Conservation (phyloP, 805 yeast genomes). For the Spathaspora girioi region DNA sequence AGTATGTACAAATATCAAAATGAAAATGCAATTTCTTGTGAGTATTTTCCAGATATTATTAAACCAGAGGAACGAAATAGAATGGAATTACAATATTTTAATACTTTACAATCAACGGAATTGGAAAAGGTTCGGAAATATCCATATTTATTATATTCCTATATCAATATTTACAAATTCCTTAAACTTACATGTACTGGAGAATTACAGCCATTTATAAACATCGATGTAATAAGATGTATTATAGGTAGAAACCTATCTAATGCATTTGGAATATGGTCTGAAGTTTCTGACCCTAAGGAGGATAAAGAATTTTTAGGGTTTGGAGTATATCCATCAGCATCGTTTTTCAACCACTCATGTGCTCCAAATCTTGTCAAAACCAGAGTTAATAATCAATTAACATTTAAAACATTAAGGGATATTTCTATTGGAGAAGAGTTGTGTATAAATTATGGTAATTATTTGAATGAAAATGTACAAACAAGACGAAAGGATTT, state of each 20-base stretch:
- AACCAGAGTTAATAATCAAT: conserved; percentile 31
- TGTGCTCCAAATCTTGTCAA: conserved; percentile 56
- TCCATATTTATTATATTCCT: conserved; percentile 47
- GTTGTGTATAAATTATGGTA: conserved; percentile 61
- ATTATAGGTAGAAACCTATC: conserved; percentile 60
- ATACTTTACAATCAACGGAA: conserved; percentile 51
- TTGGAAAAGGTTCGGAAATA: conserved; percentile 39
- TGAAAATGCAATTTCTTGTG: not conserved
- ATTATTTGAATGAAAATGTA: conserved; percentile 38
- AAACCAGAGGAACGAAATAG: conserved; percentile 1
- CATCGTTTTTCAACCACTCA: conserved; percentile 67
- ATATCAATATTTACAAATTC: conserved; percentile 46
- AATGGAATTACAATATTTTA: conserved; percentile 28
- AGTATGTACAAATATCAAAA: conserved; percentile 17
- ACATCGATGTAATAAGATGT: conserved; percentile 37
- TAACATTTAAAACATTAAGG: conserved; percentile 39
- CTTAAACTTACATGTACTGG: conserved; percentile 37
- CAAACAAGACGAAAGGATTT: conserved; percentile 40
- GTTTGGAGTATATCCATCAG: conserved; percentile 56
- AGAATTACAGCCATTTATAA: conserved; percentile 29
- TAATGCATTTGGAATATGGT: conserved; percentile 71
- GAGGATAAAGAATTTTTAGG: conserved; percentile 58
- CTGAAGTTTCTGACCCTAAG: conserved; percentile 27
- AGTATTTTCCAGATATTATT: not conserved
- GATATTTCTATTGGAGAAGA: conserved; percentile 45